These are phyloP conservation scores for Globisporangium spinosum DNA, from an alignment of 352 stramenopile species.

Conservation along the genomic window DNA sequence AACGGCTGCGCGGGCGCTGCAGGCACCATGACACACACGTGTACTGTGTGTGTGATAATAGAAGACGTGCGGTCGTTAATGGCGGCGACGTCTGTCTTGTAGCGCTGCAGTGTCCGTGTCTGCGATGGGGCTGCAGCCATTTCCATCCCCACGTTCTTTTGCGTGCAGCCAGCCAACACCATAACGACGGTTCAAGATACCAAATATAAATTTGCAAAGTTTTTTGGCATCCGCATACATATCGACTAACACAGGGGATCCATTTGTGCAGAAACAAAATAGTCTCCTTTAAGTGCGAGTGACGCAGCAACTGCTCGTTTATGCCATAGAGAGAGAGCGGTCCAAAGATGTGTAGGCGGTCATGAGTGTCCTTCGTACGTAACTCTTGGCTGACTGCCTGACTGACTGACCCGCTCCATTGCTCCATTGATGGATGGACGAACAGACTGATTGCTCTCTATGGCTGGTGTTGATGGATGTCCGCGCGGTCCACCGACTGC, in stretches of 20 bases:
- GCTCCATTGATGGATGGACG: no score
- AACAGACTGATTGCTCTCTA: background rate
- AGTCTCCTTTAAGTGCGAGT: background rate
- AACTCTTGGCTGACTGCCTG: background rate
- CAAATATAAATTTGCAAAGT: background rate
- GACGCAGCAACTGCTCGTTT: no score
- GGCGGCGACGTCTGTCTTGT: no score
- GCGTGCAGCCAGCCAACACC: background rate
- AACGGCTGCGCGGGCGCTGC: background rate
- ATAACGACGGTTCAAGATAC: conserved; percentile 11
- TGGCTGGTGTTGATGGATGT: background rate
- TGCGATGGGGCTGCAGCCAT: background rate
- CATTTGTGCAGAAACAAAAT: background rate
- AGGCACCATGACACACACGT: background rate
- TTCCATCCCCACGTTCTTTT: conserved; percentile 2
- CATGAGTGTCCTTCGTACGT: background rate
- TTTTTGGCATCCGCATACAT: background rate
- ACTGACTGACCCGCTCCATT: background rate
- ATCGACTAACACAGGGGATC: background rate
- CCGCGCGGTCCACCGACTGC: background rate
- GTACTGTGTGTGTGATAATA: background rate
- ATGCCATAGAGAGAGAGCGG: conserved; percentile 2
- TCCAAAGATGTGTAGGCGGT: background rate
- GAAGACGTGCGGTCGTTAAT: background rate
- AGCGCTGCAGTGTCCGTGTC: background rate